phyloP scores from a whole-genome alignment of 1,139 yeast species.

The Chernovozyma sophiae-reginae region DNA sequence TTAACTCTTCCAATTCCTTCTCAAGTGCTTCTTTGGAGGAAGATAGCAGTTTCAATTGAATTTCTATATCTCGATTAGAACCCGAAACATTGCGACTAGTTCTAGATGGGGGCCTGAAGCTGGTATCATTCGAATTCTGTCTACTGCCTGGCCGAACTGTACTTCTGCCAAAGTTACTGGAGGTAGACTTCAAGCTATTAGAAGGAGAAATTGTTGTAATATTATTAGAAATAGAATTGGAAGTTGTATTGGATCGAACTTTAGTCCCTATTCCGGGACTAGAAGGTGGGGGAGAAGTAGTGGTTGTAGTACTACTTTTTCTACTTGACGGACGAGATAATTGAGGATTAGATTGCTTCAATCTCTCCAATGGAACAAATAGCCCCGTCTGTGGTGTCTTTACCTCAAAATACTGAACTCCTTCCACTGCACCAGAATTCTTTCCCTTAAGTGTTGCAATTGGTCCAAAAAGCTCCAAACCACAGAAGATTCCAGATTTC shows the following conservation, averaged over 20 bases:
- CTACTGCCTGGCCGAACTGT: slow-evolving; percentile 4
- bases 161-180: background rate
- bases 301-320: background rate
- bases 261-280: background rate
- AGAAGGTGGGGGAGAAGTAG: background rate
- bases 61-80: slow-evolving; percentile 1
- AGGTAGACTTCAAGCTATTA: background rate
- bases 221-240: background rate
- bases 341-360: slow-evolving; percentile 39
- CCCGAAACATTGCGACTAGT: background rate
- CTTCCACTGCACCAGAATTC: slow-evolving; percentile 43
- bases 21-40: slow-evolving; percentile 6
- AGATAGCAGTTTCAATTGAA: slow-evolving; percentile 2
- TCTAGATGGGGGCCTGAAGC: background rate
- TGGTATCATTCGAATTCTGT: background rate
- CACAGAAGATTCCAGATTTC: slow-evolving; percentile 78
- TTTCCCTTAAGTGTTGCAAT: slow-evolving; percentile 45
- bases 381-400: slow-evolving; percentile 63
- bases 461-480: slow-evolving; percentile 73
- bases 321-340: slow-evolving; percentile 8
- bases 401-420: slow-evolving; percentile 46
- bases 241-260: background rate
- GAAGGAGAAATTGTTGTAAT: background rate
- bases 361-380: slow-evolving; percentile 66
- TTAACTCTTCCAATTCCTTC: slow-evolving; percentile 13